Percentiles rank a stretch among this genome's conserved stretches.
Evolutionary conservation across 805 yeast species (phyloP).

Genomic region (Pichia rugopelliculosa): DNA sequence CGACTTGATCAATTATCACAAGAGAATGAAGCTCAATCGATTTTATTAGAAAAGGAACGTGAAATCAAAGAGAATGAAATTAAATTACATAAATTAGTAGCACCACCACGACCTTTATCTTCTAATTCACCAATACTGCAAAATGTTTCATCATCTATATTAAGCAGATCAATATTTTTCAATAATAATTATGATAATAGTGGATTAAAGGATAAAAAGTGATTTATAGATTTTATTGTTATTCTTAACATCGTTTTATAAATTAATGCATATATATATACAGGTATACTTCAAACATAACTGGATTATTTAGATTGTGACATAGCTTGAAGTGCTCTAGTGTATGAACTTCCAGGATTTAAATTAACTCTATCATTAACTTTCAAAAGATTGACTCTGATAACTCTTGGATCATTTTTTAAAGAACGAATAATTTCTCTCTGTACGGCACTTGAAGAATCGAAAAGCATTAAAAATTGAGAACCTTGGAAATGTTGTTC

Average conservation of each 20-base stretch:
- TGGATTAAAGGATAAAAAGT: not conserved
- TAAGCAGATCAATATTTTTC: not conserved
- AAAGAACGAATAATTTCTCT: conserved; percentile 74
- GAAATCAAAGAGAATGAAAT: conserved; percentile 9
- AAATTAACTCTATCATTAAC: conserved; percentile 46
- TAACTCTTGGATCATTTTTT: conserved; percentile 83
- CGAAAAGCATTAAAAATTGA: conserved; percentile 81
- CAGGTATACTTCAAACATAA: not conserved
- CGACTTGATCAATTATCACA: conserved; percentile 6
- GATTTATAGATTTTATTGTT: not conserved
- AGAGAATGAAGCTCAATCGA: conserved; percentile 7
- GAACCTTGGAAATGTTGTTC: conserved; percentile 88
- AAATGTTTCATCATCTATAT: not conserved
- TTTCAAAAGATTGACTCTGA: conserved; percentile 68
- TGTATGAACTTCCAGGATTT: conserved; percentile 51
- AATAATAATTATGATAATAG: not conserved
- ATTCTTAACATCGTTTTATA: not conserved
- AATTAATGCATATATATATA: not conserved
- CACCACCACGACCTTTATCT: not conserved
- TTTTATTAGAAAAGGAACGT: conserved; percentile 8
- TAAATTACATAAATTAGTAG: not conserved
- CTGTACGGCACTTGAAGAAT: conserved; percentile 80
- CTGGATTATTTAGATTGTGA: conserved; percentile 5
- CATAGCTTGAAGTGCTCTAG: conserved; percentile 32
- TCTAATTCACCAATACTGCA: not conserved